These are phyloP conservation scores for Alnus glutinosa DNA, from an alignment of 306 rosid species.

Conservation along the genomic window DNA sequence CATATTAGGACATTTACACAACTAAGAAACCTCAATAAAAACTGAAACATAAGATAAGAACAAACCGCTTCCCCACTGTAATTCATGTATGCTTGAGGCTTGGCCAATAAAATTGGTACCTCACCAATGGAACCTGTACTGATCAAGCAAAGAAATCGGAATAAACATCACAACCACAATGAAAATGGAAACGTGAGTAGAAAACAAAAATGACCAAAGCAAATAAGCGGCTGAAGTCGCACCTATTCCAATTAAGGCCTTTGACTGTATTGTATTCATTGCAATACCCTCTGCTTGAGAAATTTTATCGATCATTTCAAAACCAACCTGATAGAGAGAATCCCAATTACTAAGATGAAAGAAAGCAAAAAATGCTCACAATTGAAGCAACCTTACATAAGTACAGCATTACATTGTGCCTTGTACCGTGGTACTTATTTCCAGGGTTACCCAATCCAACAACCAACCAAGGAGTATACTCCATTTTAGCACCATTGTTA, in stretches of 20 bases:
- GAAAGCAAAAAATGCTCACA: conserved; percentile 4
- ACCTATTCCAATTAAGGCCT: conserved; percentile 92
- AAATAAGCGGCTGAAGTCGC: conserved; percentile 24
- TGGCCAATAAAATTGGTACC: conserved; percentile 83
- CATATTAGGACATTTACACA: neutral
- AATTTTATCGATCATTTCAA: conserved; percentile 77
- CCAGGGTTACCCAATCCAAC: conserved; percentile 98
- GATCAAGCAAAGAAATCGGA: conserved; percentile 33
- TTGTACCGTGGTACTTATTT: conserved; percentile 79
- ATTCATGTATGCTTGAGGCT: conserved; percentile 93
- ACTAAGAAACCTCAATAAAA: neutral
- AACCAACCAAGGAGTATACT: conserved; percentile 94
- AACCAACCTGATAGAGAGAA: conserved; percentile 69
- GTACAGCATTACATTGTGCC: conserved; percentile 71
- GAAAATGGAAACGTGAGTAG: neutral
- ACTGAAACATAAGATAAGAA: conserved; percentile 24
- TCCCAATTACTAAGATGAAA: conserved; percentile 12
- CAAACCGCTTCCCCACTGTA: conserved; percentile 92
- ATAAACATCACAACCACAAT: conserved; percentile 16
- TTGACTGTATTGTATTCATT: conserved; percentile 90
- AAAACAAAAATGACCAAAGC: neutral
- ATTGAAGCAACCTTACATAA: conserved; percentile 1
- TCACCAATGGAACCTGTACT: conserved; percentile 88
- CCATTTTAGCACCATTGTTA: conserved; percentile 55
- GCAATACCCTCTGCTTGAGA: conserved; percentile 61